Base-by-base conservation (phyloP, 345 rosid species). In the Microcos paniculata region DNA sequence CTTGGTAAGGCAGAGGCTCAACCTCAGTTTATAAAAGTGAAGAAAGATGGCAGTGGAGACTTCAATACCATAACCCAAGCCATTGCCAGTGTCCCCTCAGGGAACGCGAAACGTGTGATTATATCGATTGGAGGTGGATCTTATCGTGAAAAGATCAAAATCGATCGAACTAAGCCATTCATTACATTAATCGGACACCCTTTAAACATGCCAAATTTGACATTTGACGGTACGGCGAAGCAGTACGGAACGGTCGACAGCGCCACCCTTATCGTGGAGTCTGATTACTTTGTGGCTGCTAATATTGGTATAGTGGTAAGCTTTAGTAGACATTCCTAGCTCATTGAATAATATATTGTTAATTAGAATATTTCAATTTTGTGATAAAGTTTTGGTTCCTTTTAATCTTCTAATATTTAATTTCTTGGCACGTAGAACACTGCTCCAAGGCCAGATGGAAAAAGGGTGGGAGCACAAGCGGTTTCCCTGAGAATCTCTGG, bases 221-320 rank as follows among this genome's bases (percentile, higher is more conserved):
- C 79, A 7, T 88, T 53, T 52, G 59, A 21, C 2, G 93, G 91
- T 1, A 86, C 85, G 0, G 98, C 98, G 0, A 28, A 3, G 2
- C 2, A 82, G 57, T 89, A 64, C 19, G 98, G 98, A 62, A 90
- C 93, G 1, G 83, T 91, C 4, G 79, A 87, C 11, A 93, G 97
- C 51, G 98, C 96, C 46, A 82, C 88, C 31, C 49, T 94, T 65
- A 83, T 85, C 3, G 87, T 80, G 8, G 82, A 82, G 55, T 73
- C 91, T 21, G 93, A 90, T 70, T 90, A 84, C 73, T 94, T 94
- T 80, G 72, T 84, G 21, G 98, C 90, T 10, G 62, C 70, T 6
- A 92, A 90, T 76, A 11, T 94, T 45, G 65, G 82, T 53, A 18
- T 92, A 48, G 72, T 51, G 88, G 94, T 91, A 77, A 12, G 43